Evolutionary conservation across 2,329 filamentous ascomycete genomes (phyloP).

Genomic region (Leptographium radiaticola): DNA sequence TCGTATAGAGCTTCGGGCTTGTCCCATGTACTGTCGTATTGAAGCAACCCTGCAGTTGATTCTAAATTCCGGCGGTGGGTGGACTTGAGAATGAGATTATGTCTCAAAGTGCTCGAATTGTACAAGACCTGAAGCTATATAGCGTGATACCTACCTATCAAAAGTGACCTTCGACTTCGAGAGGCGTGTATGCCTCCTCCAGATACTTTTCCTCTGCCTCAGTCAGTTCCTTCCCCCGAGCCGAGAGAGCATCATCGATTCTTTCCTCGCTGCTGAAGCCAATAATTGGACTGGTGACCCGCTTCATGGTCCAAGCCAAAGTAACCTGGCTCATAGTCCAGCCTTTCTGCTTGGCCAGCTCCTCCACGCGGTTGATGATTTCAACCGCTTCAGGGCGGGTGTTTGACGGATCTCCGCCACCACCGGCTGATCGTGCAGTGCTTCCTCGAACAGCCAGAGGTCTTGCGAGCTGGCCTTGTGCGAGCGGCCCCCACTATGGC

Average conservation of each 20-base stretch:
- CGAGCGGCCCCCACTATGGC: conserved; percentile 22
- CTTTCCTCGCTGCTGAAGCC: conserved; percentile 43
- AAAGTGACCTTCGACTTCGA: conserved; percentile 3
- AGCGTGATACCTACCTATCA: background rate
- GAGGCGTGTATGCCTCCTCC: conserved; percentile 45
- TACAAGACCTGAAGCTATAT: too few relatives aligned
- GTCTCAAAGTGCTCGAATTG: too few relatives aligned
- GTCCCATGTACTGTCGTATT: too few relatives aligned
- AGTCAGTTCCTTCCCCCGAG: conserved; percentile 31
- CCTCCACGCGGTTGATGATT: conserved; percentile 1
- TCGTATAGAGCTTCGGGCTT: too few relatives aligned
- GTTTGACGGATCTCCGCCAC: background rate
- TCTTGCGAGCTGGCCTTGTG: conserved; percentile 23
- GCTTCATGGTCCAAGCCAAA: conserved; percentile 46
- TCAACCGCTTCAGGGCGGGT: background rate
- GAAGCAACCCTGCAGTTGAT: too few relatives aligned
- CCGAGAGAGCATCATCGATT: conserved; percentile 44
- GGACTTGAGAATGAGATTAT: too few relatives aligned
- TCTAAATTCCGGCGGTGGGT: too few relatives aligned
- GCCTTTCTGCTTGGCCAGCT: conserved; percentile 3
- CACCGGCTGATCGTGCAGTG: conserved; percentile 12
- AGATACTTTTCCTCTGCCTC: conserved; percentile 47
- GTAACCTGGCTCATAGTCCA: conserved; percentile 19
- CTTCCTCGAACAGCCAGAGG: conserved; percentile 16
- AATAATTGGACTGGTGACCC: conserved; percentile 43